Conservation (phyloP, 2,329 filamentous ascomycete species). For the Gnomoniopsis sp. region DNA sequence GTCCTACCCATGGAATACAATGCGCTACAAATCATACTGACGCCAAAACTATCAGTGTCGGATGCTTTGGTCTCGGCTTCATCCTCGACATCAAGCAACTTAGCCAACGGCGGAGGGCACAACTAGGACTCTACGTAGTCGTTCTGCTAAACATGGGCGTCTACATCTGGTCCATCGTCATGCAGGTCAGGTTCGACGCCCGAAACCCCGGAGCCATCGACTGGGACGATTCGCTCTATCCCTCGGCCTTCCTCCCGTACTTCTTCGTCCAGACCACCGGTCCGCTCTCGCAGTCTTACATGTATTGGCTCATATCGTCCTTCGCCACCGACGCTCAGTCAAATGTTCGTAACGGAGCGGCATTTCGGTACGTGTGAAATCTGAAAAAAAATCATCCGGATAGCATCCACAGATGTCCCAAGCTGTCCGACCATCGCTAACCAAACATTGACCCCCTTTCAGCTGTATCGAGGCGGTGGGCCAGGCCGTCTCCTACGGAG, state of each 20-base stretch:
- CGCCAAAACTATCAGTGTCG: constrained; percentile 27
- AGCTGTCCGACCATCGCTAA: background rate
- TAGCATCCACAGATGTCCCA: background rate
- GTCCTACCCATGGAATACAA: no score
- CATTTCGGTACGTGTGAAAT: constrained; percentile 23
- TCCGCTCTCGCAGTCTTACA: constrained; percentile 40
- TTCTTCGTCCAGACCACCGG: constrained; percentile 42
- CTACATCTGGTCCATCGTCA: constrained; percentile 47
- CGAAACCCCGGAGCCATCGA: constrained; percentile 40
- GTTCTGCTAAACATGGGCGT: constrained; percentile 44
- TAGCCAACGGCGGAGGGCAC: constrained; percentile 41
- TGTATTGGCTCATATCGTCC: constrained; percentile 41
- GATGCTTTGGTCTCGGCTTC: constrained; percentile 46
- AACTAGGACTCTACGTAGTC: constrained; percentile 41
- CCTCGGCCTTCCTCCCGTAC: constrained; percentile 41
- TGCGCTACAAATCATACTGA: no score
- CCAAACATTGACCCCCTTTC: no score
- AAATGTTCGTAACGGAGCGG: constrained; percentile 39
- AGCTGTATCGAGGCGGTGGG: constrained; percentile 37
- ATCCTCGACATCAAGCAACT: constrained; percentile 37
- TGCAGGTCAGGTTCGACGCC: constrained; percentile 38
- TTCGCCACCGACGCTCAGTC: constrained; percentile 39
- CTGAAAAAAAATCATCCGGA: no score
- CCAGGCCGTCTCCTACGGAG: constrained; percentile 37
- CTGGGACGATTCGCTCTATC: constrained; percentile 40